Evolutionary conservation across 768 basidiomycete genomes (phyloP), one percentile per base, ranked within the genome.

Genomic region (Melanogaster broomeanus): DNA sequence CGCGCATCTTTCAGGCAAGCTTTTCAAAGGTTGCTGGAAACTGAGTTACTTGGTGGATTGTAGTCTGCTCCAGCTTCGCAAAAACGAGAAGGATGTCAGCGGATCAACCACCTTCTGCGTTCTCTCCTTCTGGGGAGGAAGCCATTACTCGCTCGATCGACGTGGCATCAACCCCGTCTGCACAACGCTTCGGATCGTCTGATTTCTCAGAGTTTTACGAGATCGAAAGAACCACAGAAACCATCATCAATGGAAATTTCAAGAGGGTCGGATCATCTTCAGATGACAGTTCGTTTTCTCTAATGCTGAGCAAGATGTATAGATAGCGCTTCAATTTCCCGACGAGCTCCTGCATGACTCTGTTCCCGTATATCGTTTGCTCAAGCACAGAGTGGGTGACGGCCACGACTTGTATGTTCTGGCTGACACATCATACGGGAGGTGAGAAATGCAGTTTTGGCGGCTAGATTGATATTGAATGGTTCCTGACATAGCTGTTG

Each of bases 361-460:
- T 1, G 94, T 98, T 15, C 84, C 85, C 3, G 85, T 98, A 24
- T 94, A 85, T 65, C 77, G 81, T 34, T 64, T 72, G 4, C 76
- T 99, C 31, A 89, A 86, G 62, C 63, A 64, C 2, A 68, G 61
- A 48, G 64, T 84, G 21, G 73, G 77, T 40, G 44, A 58, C 1
- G 66, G 42, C 18, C 74, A 73, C 45, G 88, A 95, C 60, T 72
- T 92, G 21, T 96, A 93, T 66, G 87, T 97, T 5, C 78, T 98
- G n/a, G 96, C 95, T 12, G 96, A 99, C 70, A 98, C 95, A 19
- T 96, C 95, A 4, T 98, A 98, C 69, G 97, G 95, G 71, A 95
- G 90, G 95, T 84, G 73, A 59, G 59, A 18, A 9, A 31, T 48
- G 5, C 19, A 15, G 42, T 4, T 19, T 42, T 31, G 42, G 15